Evolutionary conservation across 805 yeast species (phyloP), one percentile per base, ranked within the genome.

Genomic region (Ogataea minuta): DNA sequence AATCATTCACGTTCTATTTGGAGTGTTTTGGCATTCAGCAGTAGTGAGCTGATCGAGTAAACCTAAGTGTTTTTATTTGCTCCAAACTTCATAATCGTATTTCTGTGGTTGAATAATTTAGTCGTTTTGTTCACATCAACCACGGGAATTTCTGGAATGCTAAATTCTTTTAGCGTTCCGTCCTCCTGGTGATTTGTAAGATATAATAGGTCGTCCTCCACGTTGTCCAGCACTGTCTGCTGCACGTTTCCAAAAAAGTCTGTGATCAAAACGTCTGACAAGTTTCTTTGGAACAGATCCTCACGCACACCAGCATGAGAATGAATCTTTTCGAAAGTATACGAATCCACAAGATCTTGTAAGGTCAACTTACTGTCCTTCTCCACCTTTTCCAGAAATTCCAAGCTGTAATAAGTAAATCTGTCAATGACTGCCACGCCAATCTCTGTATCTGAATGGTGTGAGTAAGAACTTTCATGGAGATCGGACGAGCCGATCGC

Each of bases 361-460:
- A 93, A 67, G 3, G 97, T 86, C 46, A 70, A 66, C 19, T 77
- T 68, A 1, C 96, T 86, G 50, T 80, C 79, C 61, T 79, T 84
- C 39, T 84, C 82, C 36, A 93, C 79, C 25, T 59, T 58, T 64
- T 91, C 99, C 55, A 93, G 71, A 57, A 81, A 93, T 43, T 89
- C 96, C 50, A 93, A 71, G 37, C 88, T 90, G 63, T 78, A 88
- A 61, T 89, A 90, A 0, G 99, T 93, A 67, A 93, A 93, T 53
- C 99, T 71, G 62, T 93, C 99, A 55, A 93, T 93, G 9, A 93
- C 96, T 0, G 99, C 97, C 36, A 93, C 98, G 6, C 99, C 99
- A 34, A 93, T 79, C 54, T 91, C 97, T 31, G 84, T 77, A 60
- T 93, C 99, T 1, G 97, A 87, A 60, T 88, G 96, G 56, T 93